Conservation (phyloP, 306 rosid species). For the Fragaria iinumae region DNA sequence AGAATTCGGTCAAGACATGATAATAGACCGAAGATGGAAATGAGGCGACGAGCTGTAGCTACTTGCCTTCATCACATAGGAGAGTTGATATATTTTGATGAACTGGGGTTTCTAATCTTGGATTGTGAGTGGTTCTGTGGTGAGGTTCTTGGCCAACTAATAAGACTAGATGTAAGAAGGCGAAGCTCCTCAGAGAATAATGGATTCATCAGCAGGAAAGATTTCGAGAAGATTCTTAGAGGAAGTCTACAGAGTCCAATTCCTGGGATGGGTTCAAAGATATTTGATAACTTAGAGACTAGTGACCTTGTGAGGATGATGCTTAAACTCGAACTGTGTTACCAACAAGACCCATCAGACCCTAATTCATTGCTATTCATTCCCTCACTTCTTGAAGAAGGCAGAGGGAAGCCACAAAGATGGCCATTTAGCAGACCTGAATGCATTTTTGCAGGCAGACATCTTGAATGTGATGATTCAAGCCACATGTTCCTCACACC, state of each 20-base stretch:
- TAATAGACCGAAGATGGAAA: conserved; percentile 61
- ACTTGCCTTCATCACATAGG: conserved; percentile 89
- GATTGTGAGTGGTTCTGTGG: conserved; percentile 95
- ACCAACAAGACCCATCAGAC: conserved; percentile 75
- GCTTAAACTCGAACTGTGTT: conserved; percentile 91
- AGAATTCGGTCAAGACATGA: conserved; percentile 79
- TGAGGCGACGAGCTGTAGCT: conserved; percentile 64
- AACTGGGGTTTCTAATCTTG: conserved; percentile 71
- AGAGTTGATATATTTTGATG: conserved; percentile 81
- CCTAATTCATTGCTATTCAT: conserved; percentile 63
- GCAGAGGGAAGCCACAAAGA: conserved; percentile 80
- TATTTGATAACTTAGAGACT: conserved; percentile 79
- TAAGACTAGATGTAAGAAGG: conserved; percentile 60
- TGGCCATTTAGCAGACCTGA: conserved; percentile 69
- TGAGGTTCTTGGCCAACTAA: conserved; percentile 78
- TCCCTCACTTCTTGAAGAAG: conserved; percentile 87
- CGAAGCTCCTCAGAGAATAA: conserved; percentile 50
- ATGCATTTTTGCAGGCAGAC: conserved; percentile 68
- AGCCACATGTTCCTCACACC: conserved; percentile 90
- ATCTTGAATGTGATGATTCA: conserved; percentile 94
- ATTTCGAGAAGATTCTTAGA: conserved; percentile 72
- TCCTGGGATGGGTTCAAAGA: conserved; percentile 82
- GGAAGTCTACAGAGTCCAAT: conserved; percentile 76
- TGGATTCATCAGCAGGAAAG: conserved; percentile 73
- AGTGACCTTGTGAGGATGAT: conserved; percentile 88